Evolutionary conservation across 306 rosid species (phyloP).

Genomic region (Mimosa bimucronata): DNA sequence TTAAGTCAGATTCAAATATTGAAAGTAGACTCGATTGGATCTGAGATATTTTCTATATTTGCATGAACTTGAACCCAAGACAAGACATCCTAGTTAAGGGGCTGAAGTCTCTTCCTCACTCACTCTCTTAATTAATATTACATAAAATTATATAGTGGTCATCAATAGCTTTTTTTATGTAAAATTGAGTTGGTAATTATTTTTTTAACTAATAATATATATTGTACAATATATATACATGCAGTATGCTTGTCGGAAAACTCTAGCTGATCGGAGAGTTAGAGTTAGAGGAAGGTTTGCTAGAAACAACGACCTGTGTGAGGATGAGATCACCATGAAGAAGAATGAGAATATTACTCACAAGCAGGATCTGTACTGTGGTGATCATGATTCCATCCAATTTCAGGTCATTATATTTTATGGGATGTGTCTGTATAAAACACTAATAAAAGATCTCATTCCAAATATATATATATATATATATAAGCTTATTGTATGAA

Average conservation of each 20-base stretch:
- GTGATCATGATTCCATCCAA: slow-evolving; percentile 48
- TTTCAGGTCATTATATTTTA: slow-evolving; percentile 52
- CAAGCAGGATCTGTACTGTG: slow-evolving; percentile 44
- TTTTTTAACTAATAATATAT: neutral
- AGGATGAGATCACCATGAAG: slow-evolving; percentile 44
- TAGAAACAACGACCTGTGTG: slow-evolving; percentile 67
- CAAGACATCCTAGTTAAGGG: too few species aligned
- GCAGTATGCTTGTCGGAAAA: slow-evolving; percentile 98
- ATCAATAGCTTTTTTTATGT: neutral
- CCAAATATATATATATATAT: too few species aligned
- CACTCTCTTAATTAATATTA: too few species aligned
- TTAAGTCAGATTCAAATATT: too few species aligned
- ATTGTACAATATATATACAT: neutral
- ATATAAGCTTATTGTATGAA: too few species aligned
- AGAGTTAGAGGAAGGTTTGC: slow-evolving; percentile 99
- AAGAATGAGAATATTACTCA: slow-evolving; percentile 40
- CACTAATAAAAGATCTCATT: neutral
- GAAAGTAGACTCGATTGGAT: too few species aligned
- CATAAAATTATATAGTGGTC: too few species aligned
- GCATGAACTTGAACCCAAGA: too few species aligned
- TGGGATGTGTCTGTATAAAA: neutral
- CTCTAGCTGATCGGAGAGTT: slow-evolving; percentile 89
- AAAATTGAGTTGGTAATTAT: neutral
- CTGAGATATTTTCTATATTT: too few species aligned
- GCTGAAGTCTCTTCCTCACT: too few species aligned